Conservation (phyloP, 2,329 filamentous ascomycete genomes). For the Aspergillus pseudotamarii region DNA sequence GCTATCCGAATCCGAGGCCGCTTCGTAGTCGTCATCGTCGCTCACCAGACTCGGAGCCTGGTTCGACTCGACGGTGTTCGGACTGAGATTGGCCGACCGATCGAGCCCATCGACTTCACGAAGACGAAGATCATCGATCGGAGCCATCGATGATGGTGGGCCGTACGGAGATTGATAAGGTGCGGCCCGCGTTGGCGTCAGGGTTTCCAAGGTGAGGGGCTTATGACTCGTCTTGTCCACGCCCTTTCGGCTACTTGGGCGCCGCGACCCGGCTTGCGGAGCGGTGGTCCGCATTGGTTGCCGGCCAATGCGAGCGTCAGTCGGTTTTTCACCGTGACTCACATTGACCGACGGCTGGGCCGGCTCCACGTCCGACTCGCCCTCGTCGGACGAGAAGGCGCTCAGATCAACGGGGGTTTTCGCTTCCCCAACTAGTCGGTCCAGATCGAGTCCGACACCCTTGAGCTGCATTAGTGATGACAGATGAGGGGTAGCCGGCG, state of each 20-base stretch:
- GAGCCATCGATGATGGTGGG: conserved; percentile 47
- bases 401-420: conserved; percentile 44
- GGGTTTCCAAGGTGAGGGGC: conserved; percentile 46
- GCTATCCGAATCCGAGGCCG: conserved; percentile 65
- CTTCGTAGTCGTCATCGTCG: conserved; percentile 79
- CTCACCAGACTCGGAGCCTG: conserved; percentile 79
- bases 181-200: conserved; percentile 36
- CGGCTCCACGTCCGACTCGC: conserved; percentile 39
- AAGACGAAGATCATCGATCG: conserved; percentile 19
- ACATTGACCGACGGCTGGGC: conserved; percentile 26
- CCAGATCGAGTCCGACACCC: conserved; percentile 64
- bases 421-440: conserved; percentile 60
- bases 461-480: conserved; percentile 65
- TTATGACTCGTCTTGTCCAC: conserved; percentile 42
- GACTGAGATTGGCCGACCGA: conserved; percentile 61
- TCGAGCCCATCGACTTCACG: conserved; percentile 53
- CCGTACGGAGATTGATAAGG: conserved; percentile 34
- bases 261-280: conserved; percentile 53
- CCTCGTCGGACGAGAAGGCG: conserved; percentile 43
- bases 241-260: conserved; percentile 63
- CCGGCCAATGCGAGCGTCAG: conserved; percentile 34
- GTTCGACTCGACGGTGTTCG: conserved; percentile 70
- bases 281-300: conserved; percentile 62
- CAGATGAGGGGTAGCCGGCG: conserved; percentile 66
- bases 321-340: conserved; percentile 21